phyloP scores from a whole-genome alignment of 805 yeast genomes.

The Saturnispora dispora region DNA sequence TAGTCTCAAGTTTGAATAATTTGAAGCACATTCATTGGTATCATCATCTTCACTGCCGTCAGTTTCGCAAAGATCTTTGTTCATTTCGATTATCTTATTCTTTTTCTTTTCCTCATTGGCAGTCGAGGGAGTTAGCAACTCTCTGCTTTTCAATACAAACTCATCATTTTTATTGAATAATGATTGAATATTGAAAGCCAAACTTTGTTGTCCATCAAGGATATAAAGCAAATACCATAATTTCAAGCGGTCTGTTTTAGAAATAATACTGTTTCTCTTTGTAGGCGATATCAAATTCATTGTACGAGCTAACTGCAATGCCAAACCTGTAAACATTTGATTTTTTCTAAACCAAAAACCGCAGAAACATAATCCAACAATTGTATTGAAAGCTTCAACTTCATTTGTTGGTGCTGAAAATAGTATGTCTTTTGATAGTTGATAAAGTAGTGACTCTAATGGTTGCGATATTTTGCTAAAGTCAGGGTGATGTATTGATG shows the following conservation, averaged over 20 bases:
- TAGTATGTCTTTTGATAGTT: constrained; percentile 25
- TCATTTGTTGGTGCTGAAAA: constrained; percentile 32
- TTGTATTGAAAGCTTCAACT: constrained; percentile 46
- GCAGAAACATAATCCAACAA: constrained; percentile 54
- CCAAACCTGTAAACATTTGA: constrained; percentile 58
- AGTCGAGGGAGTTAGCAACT: constrained; percentile 23
- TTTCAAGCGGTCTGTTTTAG: constrained; percentile 38
- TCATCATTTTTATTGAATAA: constrained; percentile 41
- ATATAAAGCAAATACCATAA: constrained; percentile 60
- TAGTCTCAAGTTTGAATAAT: constrained; percentile 42
- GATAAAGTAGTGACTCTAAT: constrained; percentile 25
- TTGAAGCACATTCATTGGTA: constrained; percentile 6
- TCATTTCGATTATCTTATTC: constrained; percentile 2
- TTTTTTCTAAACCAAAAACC: constrained; percentile 62
- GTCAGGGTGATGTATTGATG: constrained; percentile 51
- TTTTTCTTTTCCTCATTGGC: neutral
- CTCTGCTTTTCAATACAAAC: constrained; percentile 34
- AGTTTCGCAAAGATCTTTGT: neutral
- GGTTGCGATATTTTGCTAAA: constrained; percentile 18
- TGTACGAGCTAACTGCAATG: constrained; percentile 55
- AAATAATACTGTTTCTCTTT: constrained; percentile 2
- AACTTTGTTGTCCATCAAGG: constrained; percentile 60
- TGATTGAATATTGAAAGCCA: constrained; percentile 50
- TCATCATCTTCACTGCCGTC: neutral
- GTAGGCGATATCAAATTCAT: constrained; percentile 33